Base-by-base conservation (phyloP, 176 grass and related monocot species). In the Eleusine coracana region DNA sequence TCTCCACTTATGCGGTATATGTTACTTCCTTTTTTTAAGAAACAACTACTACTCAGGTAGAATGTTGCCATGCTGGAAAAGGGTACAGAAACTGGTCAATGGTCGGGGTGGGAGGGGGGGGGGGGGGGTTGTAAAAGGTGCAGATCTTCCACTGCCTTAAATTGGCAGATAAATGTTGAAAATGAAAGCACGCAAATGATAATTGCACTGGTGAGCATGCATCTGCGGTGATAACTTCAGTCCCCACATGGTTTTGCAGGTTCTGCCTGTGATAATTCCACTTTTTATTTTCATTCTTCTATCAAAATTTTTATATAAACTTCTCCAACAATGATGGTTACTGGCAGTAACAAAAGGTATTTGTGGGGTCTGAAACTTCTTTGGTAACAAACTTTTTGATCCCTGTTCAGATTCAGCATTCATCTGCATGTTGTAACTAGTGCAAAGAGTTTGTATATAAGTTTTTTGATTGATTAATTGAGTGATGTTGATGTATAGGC, bases 61-160 rank as follows among this genome's bases (percentile, higher is more conserved):
- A 29, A 41, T 62, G 62, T 34, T 68, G 61, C 61, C 61, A 31
- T 65, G 61, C 27, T 65, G 17, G 38, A 76, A 17, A 68, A 75
- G 34, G 12, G 44, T 60, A 23, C 23, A 23, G 5, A 13, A 62
- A 2, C 23, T 28, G 58, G 58, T 61, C 58, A 61, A 10, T 34
- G 31, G 31, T 34, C 31, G 0, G 44, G 44, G 44, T 45, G 44
- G 48, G 48, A 0, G 48, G 48, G 48, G 10, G 48, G 48, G 48
- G 48, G 48, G 48, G 48, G 48, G 12, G 13, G 2, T 13, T 15
- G 15, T 3, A 65, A 31, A 65, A 27, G 2, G n/a, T 9, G n/a
- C 10, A 63, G 25, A 65, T 65, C 11, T 34, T 65, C 28, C 11
- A 5, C 3, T 65, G 63, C 2, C 3, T 66, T 36, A 66, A 66